Evolutionary conservation across 2,329 filamentous ascomycete genomes (phyloP), one percentile per base, ranked within the genome.

Genomic region (Alternaria sp.): DNA sequence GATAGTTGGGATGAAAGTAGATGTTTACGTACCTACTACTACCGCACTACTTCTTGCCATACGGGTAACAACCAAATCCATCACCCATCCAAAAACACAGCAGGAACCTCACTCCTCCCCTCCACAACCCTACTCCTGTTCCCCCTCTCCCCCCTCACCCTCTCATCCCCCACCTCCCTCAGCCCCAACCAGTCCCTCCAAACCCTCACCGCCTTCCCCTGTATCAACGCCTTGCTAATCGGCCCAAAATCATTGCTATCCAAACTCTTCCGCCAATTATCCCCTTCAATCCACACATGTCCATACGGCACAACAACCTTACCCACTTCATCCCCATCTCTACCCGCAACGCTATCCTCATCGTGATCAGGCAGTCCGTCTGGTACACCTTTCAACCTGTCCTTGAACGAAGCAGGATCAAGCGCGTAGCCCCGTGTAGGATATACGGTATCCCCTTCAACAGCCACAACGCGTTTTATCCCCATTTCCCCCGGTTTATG

Each of bases 271-370:
- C 87, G 85, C 71, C 88, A 87, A 72, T 91, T 93, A 77, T 99
- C 96, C 2, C 96, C 96, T 78, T 98, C 95, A 1, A 99, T 89
- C 96, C 96, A 99, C 26, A 98, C 86, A 82, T 98, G 94, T 17
- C 93, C 93, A 66, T 86, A 86, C 6, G 94, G 95, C 21, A 99
- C 87, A 66, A 86, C 85, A 49, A 91, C 77, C 61, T 69, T 77
- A 2, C 78, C 75, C 8, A 67, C 67, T 26, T 45, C 50, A 4
- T 36, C 47, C 43, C 32, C 36, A 23, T 69, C 64, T 9, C 56
- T 50, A n/a, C 45, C 66, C 28, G 36, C 65, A 15, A 71, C 59
- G 21, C 65, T 62, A 47, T 69, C 69, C 26, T 52, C 54, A 30
- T 72, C 74, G 15, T 30, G 56, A 30, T 66, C 66, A 6, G 60